Evolutionary conservation across 106 monocot species (phyloP).

Genomic region (Phalaenopsis equestris): DNA sequence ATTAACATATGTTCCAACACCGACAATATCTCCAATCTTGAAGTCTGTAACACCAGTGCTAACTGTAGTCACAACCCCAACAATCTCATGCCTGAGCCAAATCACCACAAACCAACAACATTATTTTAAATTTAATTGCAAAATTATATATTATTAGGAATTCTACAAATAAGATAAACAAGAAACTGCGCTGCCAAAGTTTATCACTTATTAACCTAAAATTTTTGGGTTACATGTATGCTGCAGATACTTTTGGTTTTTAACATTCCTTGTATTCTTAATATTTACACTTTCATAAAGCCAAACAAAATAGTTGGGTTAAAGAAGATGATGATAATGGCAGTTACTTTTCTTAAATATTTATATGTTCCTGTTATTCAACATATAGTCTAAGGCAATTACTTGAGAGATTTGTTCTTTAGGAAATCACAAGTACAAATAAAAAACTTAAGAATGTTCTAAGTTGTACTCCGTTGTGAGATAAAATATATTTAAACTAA

Average conservation of each 20-base stretch:
- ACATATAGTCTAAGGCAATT: too few species aligned
- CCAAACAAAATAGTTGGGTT: background rate
- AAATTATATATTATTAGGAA: background rate
- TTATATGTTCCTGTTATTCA: too few species aligned
- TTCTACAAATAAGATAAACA: background rate
- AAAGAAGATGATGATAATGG: background rate
- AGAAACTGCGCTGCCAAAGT: background rate
- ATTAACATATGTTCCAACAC: slow-evolving; percentile 74
- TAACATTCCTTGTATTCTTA: background rate
- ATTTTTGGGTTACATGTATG: background rate
- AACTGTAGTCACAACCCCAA: slow-evolving; percentile 26
- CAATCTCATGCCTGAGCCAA: slow-evolving; percentile 46
- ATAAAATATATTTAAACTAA: too few species aligned
- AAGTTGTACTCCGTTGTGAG: too few species aligned
- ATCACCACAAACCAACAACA: background rate
- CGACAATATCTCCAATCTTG: slow-evolving; percentile 72
- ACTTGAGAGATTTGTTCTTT: too few species aligned
- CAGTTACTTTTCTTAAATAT: too few species aligned
- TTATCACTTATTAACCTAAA: background rate
- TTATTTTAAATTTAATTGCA: background rate
- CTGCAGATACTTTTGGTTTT: background rate
- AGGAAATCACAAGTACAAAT: too few species aligned
- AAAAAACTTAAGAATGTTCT: too few species aligned
- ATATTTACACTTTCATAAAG: background rate
- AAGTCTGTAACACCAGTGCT: slow-evolving; percentile 42